Percentiles rank a stretch among this genome's conserved stretches.
Conservation (phyloP, 1,284 basidiomycete species). For the Anthracocystis panici-leucophaei region DNA sequence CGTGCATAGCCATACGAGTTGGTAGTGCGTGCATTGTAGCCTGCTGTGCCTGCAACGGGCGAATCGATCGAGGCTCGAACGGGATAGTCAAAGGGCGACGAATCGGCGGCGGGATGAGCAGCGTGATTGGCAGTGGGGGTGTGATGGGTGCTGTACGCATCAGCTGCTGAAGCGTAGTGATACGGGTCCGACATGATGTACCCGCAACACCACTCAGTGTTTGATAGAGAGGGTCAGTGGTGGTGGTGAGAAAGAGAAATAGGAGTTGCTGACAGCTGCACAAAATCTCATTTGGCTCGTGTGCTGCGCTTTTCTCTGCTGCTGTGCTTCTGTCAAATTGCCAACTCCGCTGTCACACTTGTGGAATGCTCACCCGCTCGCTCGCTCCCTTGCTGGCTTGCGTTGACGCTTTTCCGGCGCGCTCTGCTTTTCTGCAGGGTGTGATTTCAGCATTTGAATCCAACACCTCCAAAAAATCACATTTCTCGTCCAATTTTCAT, state of each 20-base stretch:
- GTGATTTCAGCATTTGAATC: slow-evolving; percentile 6
- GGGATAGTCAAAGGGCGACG: slow-evolving; percentile 30
- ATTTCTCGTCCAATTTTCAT: no score
- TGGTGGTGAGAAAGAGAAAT: slow-evolving; percentile 1
- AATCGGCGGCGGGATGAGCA: not conserved
- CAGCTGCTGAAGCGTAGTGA: slow-evolving; percentile 40
- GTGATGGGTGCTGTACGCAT: slow-evolving; percentile 31
- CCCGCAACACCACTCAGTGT: no score
- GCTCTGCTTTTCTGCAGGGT: not conserved
- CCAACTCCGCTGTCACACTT: not conserved
- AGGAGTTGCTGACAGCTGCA: not conserved
- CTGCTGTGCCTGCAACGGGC: slow-evolving; percentile 11
- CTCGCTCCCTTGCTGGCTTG: no score
- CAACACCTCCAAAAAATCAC: slow-evolving; percentile 11
- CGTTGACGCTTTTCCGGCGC: slow-evolving; percentile 31
- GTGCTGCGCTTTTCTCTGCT: not conserved
- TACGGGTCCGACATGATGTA: slow-evolving; percentile 32
- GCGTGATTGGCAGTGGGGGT: not conserved
- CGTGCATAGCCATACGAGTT: slow-evolving; percentile 41
- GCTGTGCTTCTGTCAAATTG: not conserved
- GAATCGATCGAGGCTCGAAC: slow-evolving; percentile 34
- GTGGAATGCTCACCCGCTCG: not conserved
- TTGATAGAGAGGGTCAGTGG: not conserved
- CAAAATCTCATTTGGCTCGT: not conserved
- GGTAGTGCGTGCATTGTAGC: slow-evolving; percentile 28